Conservation (phyloP, 2,329 filamentous ascomycete species). For the Cladosporium halotolerans region DNA sequence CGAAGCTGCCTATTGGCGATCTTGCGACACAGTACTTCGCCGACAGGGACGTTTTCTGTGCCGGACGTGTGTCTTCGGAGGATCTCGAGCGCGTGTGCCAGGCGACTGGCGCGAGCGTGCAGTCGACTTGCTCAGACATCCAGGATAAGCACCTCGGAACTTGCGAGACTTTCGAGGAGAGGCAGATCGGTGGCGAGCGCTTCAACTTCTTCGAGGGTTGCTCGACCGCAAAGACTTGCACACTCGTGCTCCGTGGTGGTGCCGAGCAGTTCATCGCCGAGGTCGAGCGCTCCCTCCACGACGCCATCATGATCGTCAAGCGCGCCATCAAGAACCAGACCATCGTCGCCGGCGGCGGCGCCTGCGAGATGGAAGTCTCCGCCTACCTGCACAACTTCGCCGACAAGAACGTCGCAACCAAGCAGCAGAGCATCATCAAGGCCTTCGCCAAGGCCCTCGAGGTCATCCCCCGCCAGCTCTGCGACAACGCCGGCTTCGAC, state of each 20-base stretch:
- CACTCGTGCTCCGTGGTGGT: conserved; percentile 85
- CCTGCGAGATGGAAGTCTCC: conserved; percentile 93
- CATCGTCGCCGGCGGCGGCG: conserved; percentile 92
- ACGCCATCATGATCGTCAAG: conserved; percentile 99
- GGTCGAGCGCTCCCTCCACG: conserved; percentile 93
- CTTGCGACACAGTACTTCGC: conserved; percentile 92
- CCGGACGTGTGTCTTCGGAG: conserved; percentile 81
- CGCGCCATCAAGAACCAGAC: conserved; percentile 89
- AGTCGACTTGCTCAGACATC: conserved; percentile 96
- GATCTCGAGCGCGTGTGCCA: conserved; percentile 96
- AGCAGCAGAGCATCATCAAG: conserved; percentile 97
- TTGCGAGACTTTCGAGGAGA: conserved; percentile 87
- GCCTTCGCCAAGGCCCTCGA: conserved; percentile 95
- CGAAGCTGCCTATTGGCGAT: conserved; percentile 95
- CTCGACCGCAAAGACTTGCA: conserved; percentile 93
- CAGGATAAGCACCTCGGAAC: conserved; percentile 71
- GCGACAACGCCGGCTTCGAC: conserved; percentile 97
- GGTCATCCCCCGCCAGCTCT: conserved; percentile 91
- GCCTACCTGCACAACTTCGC: conserved; percentile 89
- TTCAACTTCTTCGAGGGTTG: conserved; percentile 99
- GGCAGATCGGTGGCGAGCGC: conserved; percentile 92
- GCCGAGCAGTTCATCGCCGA: conserved; percentile 99
- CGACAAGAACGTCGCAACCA: conserved; percentile 85
- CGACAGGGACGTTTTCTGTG: conserved; percentile 96
- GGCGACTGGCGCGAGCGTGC: conserved; percentile 83